These are phyloP conservation scores for Trametes maxima DNA, from an alignment of 768 basidiomycete species.

Conservation along the genomic window DNA sequence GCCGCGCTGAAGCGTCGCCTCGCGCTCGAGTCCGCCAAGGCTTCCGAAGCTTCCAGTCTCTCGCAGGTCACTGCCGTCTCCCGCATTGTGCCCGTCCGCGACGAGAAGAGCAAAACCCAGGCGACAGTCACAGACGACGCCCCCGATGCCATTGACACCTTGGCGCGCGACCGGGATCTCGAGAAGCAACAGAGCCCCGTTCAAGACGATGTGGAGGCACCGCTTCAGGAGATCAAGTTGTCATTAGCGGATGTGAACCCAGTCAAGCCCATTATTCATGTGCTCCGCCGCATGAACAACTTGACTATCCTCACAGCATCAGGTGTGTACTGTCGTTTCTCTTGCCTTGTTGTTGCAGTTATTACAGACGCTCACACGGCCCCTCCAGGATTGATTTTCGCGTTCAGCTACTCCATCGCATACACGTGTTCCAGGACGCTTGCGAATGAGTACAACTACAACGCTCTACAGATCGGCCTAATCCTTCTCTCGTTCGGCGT, in stretches of 20 bases:
- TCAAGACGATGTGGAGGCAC: not conserved
- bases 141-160: slow-evolving; percentile 3
- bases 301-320: slow-evolving; percentile 64
- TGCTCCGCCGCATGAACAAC: slow-evolving; percentile 69
- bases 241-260: slow-evolving; percentile 78
- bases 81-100: not conserved
- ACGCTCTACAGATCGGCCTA: slow-evolving; percentile 71
- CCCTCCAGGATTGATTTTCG: slow-evolving; percentile 64
- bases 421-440: slow-evolving; percentile 80
- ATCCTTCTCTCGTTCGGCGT: slow-evolving; percentile 75
- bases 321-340: slow-evolving; percentile 42
- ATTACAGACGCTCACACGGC: not conserved
- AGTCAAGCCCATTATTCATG: slow-evolving; percentile 57
- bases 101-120: not conserved
- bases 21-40: slow-evolving; percentile 26
- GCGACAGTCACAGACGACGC: not conserved
- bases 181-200: slow-evolving; percentile 25
- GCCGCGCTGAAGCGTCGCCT: slow-evolving; percentile 52
- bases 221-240: slow-evolving; percentile 44
- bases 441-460: slow-evolving; percentile 60
- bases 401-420: slow-evolving; percentile 66
- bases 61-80: slow-evolving; percentile 27
- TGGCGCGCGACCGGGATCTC: slow-evolving; percentile 20
- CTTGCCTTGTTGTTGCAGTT: not conserved
- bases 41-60: slow-evolving; percentile 30